Evolutionary conservation across 208 protist genomes (phyloP).

Genomic region (Crithidia fasciculata): DNA sequence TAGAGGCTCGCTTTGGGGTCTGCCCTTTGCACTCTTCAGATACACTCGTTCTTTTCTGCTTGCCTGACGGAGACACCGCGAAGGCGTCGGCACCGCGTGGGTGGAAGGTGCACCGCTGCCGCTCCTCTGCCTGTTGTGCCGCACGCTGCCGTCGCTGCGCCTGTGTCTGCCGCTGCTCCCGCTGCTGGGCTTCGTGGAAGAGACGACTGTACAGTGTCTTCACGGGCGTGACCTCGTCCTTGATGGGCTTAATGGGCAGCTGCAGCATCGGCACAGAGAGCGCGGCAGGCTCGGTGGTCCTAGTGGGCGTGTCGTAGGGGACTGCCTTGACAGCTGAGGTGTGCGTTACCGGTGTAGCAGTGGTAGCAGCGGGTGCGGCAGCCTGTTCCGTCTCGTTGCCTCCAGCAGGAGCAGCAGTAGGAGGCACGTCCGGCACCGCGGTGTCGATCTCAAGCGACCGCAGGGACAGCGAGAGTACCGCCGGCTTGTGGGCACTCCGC

Average conservation of each 20-base stretch:
- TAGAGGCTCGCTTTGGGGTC: background rate
- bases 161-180: conserved; percentile 10
- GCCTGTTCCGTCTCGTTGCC: background rate
- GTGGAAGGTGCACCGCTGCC: conserved; percentile 10
- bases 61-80: background rate
- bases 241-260: background rate
- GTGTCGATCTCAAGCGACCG: background rate
- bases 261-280: conserved; percentile 21
- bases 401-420: background rate
- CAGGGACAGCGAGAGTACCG: conserved; percentile 9
- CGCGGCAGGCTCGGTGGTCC: background rate
- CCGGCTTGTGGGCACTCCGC: conserved; percentile 2
- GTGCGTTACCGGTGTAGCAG: background rate
- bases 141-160: background rate
- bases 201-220: conserved; percentile 15
- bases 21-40: background rate
- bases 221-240: conserved; percentile 12
- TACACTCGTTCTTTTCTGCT: background rate
- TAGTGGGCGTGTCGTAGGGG: background rate
- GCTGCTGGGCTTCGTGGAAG: conserved; percentile 25
- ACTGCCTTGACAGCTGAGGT: background rate
- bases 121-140: conserved; percentile 7
- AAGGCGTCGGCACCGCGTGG: conserved; percentile 9
- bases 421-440: background rate
- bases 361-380: background rate